Evolutionary conservation across 371 early-diverging fungal species (phyloP).

Genomic region (Dinochytrium kinnereticum): DNA sequence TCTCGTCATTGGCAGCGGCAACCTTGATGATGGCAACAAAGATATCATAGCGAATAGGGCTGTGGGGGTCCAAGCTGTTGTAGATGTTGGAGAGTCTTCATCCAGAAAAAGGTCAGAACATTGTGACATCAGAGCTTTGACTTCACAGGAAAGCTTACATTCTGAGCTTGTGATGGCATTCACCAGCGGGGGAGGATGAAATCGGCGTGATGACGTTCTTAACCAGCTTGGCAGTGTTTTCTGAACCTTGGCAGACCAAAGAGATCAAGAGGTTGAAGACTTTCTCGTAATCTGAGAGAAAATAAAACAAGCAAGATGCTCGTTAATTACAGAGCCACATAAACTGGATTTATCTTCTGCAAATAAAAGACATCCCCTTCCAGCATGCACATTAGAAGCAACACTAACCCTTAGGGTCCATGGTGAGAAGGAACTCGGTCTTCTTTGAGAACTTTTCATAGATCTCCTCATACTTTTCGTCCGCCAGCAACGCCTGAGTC

Average conservation of each 20-base stretch:
- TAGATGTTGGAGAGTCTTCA: slow-evolving; percentile 81
- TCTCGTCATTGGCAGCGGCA: slow-evolving; percentile 72
- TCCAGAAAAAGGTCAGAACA: slow-evolving; percentile 25
- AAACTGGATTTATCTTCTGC: too few species aligned
- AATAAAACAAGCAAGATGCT: slow-evolving; percentile 7
- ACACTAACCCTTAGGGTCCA: slow-evolving; percentile 64
- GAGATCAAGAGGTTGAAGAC: slow-evolving; percentile 77
- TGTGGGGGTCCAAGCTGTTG: slow-evolving; percentile 71
- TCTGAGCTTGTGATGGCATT: slow-evolving; percentile 63
- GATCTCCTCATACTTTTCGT: slow-evolving; percentile 65
- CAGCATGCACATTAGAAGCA: slow-evolving; percentile 18
- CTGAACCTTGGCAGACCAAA: slow-evolving; percentile 52
- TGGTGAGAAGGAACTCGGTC: slow-evolving; percentile 63
- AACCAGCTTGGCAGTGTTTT: slow-evolving; percentile 50
- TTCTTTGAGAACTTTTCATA: slow-evolving; percentile 64
- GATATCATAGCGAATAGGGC: slow-evolving; percentile 71
- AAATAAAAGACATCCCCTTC: not conserved
- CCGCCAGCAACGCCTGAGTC: slow-evolving; percentile 55
- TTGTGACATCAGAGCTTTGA: too few species aligned
- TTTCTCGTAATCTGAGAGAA: slow-evolving; percentile 67
- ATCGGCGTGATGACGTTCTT: slow-evolving; percentile 61
- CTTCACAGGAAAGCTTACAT: too few species aligned
- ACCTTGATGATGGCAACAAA: slow-evolving; percentile 78
- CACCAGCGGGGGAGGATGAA: slow-evolving; percentile 49
- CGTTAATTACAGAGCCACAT: too few species aligned